phyloP scores from a whole-genome alignment of 2,329 filamentous ascomycete genomes.

The Colletotrichum musae region DNA sequence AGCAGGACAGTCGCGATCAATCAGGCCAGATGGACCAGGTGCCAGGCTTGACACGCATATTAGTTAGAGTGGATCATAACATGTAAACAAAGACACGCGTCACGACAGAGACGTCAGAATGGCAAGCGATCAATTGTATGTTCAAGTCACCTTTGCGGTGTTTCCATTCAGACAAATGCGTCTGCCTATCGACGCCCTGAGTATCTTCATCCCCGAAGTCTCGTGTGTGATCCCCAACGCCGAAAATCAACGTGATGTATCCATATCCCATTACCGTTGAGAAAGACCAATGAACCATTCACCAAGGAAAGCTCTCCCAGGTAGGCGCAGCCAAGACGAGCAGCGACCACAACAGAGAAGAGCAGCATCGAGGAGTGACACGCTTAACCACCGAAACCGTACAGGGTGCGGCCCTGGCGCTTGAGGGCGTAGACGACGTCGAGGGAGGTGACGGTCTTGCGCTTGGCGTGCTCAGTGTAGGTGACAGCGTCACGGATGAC shows the following conservation, averaged over 20 bases:
- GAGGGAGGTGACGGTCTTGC: conserved; percentile 82
- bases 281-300: conserved; percentile 39
- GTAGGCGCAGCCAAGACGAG: neutral
- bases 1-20: neutral
- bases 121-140: conserved; percentile 1
- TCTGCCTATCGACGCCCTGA: conserved; percentile 44
- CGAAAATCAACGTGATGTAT: conserved; percentile 44
- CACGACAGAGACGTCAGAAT: neutral
- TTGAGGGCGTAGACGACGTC: conserved; percentile 79
- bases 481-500: conserved; percentile 84
- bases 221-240: conserved; percentile 46
- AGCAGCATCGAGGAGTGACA: conserved; percentile 31
- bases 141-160: conserved; percentile 43
- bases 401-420: conserved; percentile 82
- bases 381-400: conserved; percentile 89
- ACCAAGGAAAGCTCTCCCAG: neutral
- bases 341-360: conserved; percentile 4
- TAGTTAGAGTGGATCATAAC: neutral
- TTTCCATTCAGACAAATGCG: conserved; percentile 42
- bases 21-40: neutral
- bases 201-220: conserved; percentile 41
- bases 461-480: conserved; percentile 86
- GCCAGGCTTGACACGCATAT: neutral
- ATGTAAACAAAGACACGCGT: conserved; percentile 23
- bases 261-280: conserved; percentile 39